Percentiles rank a stretch among this genome's conserved stretches.
Evolutionary conservation across 768 basidiomycete genomes (phyloP).

Genomic region (Kwoniella europaea): DNA sequence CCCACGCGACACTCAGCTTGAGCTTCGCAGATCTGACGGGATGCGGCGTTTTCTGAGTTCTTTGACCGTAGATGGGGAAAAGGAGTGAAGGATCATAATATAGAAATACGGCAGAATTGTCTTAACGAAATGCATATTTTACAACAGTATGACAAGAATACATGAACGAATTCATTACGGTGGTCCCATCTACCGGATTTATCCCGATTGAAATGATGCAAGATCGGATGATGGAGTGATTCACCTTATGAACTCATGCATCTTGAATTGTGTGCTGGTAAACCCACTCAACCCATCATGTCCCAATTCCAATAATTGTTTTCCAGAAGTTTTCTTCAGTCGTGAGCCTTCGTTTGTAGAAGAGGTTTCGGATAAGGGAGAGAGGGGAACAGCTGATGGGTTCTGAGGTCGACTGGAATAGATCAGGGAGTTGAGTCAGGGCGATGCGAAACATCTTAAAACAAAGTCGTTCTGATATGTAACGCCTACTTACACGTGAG

Average conservation of each 20-base stretch:
- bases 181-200: no score
- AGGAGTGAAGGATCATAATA: no score
- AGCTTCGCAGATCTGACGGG: slow-evolving; percentile 10
- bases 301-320: slow-evolving; percentile 47
- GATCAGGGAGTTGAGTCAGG: not conserved
- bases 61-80: slow-evolving; percentile 6
- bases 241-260: slow-evolving; percentile 78
- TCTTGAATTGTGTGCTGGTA: slow-evolving; percentile 68
- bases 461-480: not conserved
- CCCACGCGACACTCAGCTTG: not conserved
- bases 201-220: no score
- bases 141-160: no score
- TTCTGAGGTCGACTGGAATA: slow-evolving; percentile 2
- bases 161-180: no score
- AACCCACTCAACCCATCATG: slow-evolving; percentile 78
- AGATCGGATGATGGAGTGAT: no score
- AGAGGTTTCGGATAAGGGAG: slow-evolving; percentile 13
- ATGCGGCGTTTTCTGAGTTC: slow-evolving; percentile 6
- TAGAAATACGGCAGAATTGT: no score
- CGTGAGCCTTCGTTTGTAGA: not conserved
- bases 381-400: not conserved
- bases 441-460: not conserved
- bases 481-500: slow-evolving; percentile 68
- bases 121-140: no score
- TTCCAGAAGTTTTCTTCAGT: slow-evolving; percentile 22